Evolutionary conservation across 257 asterid genomes (phyloP).

Genomic region (Nicotiana noctiflora): DNA sequence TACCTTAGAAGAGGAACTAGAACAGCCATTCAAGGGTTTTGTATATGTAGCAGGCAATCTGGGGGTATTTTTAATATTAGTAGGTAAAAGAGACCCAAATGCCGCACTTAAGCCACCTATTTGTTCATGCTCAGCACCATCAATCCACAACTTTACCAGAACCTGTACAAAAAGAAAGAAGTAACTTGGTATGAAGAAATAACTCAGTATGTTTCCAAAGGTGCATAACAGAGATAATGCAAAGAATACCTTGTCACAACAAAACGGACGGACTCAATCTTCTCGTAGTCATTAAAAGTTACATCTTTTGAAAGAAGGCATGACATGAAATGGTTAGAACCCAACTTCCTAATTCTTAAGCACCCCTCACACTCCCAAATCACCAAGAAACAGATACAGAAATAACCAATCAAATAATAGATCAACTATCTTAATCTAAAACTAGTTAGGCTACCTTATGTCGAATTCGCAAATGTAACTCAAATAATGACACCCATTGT

Average conservation of each 20-base stretch:
- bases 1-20: slow-evolving; percentile 55
- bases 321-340: not conserved
- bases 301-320: not conserved
- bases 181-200: not conserved
- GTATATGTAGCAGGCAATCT: slow-evolving; percentile 47
- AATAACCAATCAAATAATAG: not conserved
- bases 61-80: slow-evolving; percentile 33
- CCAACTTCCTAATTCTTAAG: not conserved
- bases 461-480: not conserved
- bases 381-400: not conserved
- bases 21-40: slow-evolving; percentile 60
- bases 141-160: slow-evolving; percentile 10
- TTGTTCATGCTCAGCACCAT: slow-evolving; percentile 7
- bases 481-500: not conserved
- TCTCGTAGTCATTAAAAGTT: not conserved
- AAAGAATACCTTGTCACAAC: not conserved
- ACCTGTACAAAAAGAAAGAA: not conserved
- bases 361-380: not conserved
- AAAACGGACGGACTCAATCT: not conserved
- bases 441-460: not conserved
- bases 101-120: slow-evolving; percentile 11
- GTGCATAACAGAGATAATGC: not conserved
- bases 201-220: not conserved
- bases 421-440: not conserved
- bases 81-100: slow-evolving; percentile 35